These are phyloP conservation scores for Sugiyamaella lignohabitans DNA, from an alignment of 805 yeast species.

Conservation along the genomic window DNA sequence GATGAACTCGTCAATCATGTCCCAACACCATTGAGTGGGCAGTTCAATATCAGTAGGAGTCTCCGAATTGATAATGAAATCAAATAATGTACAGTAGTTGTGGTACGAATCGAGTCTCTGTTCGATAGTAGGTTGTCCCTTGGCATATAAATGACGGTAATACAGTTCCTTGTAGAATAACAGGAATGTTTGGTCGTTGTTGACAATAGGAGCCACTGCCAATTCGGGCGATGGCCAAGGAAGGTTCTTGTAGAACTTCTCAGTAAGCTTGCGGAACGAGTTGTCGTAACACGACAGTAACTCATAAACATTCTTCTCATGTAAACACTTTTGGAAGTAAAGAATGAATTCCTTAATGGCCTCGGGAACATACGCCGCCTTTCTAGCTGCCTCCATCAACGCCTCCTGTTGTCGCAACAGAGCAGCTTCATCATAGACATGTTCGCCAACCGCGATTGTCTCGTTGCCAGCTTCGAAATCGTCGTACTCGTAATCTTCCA, in stretches of 20 bases:
- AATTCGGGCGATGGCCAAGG: constrained; percentile 43
- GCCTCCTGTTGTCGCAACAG: constrained; percentile 29
- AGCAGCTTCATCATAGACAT: constrained; percentile 30
- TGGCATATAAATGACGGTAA: constrained; percentile 45
- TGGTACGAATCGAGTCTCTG: constrained; percentile 43
- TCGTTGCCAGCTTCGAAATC: constrained; percentile 15
- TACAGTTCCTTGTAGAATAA: constrained; percentile 44
- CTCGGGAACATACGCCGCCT: constrained; percentile 36
- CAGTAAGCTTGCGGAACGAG: constrained; percentile 41
- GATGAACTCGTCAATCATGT: constrained; percentile 46
- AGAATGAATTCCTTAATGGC: constrained; percentile 39
- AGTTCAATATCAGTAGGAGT: constrained; percentile 42
- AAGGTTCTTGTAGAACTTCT: constrained; percentile 37
- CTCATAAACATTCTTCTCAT: constrained; percentile 40
- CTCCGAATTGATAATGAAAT: constrained; percentile 38
- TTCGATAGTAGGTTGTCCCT: constrained; percentile 38
- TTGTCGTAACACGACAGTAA: constrained; percentile 41
- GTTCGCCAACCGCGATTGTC: constrained; percentile 22
- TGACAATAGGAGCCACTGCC: constrained; percentile 40
- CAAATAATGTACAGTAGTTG: constrained; percentile 45
- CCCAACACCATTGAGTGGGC: constrained; percentile 48
- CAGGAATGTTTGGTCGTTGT: constrained; percentile 40
- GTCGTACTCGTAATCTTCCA: constrained; percentile 20
- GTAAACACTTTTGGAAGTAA: constrained; percentile 37
- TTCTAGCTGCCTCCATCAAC: constrained; percentile 19